Evolutionary conservation across 208 protist species (phyloP), one percentile per base, ranked within the genome.

Genomic region (Trypanosoma rangeli): DNA sequence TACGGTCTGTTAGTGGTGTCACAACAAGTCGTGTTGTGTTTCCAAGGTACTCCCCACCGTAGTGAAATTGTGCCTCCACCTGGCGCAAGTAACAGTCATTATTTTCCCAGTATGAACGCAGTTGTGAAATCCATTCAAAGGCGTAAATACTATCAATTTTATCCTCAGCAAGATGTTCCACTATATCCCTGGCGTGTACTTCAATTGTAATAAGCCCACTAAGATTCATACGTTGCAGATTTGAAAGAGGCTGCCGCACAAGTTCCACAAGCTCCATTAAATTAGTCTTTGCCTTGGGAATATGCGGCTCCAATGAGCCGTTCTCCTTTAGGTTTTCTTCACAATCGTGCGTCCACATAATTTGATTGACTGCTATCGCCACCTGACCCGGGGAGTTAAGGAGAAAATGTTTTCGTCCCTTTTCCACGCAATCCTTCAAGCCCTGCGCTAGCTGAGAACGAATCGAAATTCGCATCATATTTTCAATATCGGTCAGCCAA

Each of bases 11-110:
- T 50, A 99, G 84, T 8, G 97, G 97, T 7, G 97, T 99, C 65
- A 99, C 97, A 64, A 99, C 97, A 29, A 99, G 92, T 60, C 97
- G 95, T 12, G 95, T 93, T 7, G 90, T 98, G 92, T 98, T 99
- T 57, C 98, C 98, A 48, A 99, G 87, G 73, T 99, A 99, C 79
- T 98, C 96, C 66, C 94, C 94, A 68, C 97, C 97, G 78, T 98
- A 99, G 53, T 80, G 80, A 84, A 98, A 97, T 77, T 92, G 83
- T 46, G 93, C 87, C 76, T 97, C 94, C 12, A 98, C 93, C 80
- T 98, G 94, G 13, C 88, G 85, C 53, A 93, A 70, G 65, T 81
- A 94, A 76, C 81, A 95, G 68, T 98, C 94, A 63, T 94, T 90
- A 73, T 91, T 89, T 69, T 98, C 94, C 96, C 97, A 99, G 84